A percentile compares a stretch with the other conserved stretches of the same genome.
Evolutionary conservation across 768 basidiomycete species (phyloP).

Genomic region (Tulasnella sp.): DNA sequence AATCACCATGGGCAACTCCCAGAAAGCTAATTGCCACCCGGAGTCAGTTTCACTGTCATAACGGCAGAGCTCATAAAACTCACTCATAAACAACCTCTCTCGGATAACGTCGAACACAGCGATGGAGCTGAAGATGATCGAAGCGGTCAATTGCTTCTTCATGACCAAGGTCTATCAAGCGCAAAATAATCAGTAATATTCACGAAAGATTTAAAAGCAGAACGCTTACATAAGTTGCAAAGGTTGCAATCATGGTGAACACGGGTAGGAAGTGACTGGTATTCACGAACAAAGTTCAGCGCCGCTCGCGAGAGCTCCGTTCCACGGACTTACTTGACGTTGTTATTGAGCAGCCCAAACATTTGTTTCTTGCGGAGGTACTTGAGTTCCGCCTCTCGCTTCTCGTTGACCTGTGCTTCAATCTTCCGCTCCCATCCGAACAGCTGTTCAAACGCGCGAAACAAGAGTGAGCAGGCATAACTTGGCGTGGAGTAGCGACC

Average conservation of each 20-base stretch:
- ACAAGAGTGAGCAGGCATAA: no score
- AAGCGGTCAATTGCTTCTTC: constrained; percentile 29
- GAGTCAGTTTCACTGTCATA: constrained; percentile 18
- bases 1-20: constrained; percentile 24
- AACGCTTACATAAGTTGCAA: constrained; percentile 40
- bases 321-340: constrained; percentile 30
- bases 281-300: neutral
- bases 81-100: constrained; percentile 24
- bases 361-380: constrained; percentile 44
- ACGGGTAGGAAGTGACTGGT: constrained; percentile 48
- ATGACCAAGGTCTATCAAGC: constrained; percentile 26
- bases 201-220: neutral
- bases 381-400: constrained; percentile 49
- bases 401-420: constrained; percentile 38
- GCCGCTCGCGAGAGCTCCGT: neutral
- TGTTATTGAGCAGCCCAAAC: constrained; percentile 35
- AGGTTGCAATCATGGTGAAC: constrained; percentile 54
- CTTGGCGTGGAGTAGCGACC: no score
- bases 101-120: constrained; percentile 53
- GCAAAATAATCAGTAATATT: neutral
- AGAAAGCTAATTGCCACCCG: constrained; percentile 23
- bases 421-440: constrained; percentile 45
- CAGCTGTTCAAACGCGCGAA: constrained; percentile 22
- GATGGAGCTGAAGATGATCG: constrained; percentile 34
- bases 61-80: neutral